Evolutionary conservation across 768 basidiomycete genomes (phyloP), one percentile per base, ranked within the genome.

Genomic region (Calocybe cyanea): DNA sequence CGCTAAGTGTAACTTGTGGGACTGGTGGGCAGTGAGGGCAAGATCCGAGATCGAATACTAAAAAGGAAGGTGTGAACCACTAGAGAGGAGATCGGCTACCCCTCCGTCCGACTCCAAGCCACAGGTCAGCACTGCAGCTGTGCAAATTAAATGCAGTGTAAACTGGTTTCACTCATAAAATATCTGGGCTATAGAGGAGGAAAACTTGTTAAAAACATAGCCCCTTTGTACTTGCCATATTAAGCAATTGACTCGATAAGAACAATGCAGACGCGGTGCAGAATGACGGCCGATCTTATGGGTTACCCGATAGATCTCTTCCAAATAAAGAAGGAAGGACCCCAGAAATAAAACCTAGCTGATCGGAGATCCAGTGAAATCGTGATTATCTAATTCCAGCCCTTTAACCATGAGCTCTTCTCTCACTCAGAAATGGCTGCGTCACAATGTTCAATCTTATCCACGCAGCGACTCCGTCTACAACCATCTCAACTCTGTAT

Each of bases 391-490:
- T 48, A 43, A 48, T 35, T 3, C 21, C 40, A 38, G 30, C 38
- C 20, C 32, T 4, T 17, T n/a, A n/a, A n/a, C 37, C 10, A 60
- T 60, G 57, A 46, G 46, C 45, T 54, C 50, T 41, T 62, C 71
- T 1, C 67, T 76, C 52, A 76, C 72, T 5, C 72, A 70, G 54
- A 69, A 68, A 61, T 92, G 88, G 88, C 73, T 92, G 49, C 73
- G 77, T 20, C 76, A 86, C 51, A 79, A 82, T 52, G 67, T 77
- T 47, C 70, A 67, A 50, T 59, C 77, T 18, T 93, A 93, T 57
- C 56, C 66, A 2, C 58, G 73, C 41, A 61, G 56, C 17, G 78
- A 83, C 45, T 72, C 77, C 40, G 78, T 89, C 40, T 84, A 74
- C 52, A 55, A 70, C 6, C 82, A 93, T 62, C 68, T 86, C 48